These are phyloP conservation scores for Phialemonium atrogriseum DNA, from an alignment of 2,329 filamentous ascomycete species.

Conservation along the genomic window DNA sequence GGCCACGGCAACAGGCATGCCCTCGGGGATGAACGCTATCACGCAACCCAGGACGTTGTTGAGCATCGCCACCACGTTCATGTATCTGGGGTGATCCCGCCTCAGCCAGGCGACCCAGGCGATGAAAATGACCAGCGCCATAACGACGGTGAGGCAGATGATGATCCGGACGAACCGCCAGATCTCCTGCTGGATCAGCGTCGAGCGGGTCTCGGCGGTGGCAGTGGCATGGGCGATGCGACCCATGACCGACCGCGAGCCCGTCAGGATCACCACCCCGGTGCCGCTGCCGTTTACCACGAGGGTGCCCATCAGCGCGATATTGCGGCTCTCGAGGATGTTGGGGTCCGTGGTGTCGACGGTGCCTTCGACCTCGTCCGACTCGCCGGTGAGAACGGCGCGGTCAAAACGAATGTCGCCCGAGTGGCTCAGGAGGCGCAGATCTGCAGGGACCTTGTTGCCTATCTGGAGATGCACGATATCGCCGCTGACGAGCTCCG, in stretches of 20 bases:
- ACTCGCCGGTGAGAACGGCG: slow-evolving; percentile 48
- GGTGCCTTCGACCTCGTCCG: slow-evolving; percentile 35
- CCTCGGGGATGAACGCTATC: slow-evolving; percentile 21
- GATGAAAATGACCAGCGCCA: slow-evolving; percentile 20
- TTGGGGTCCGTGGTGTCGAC: slow-evolving; percentile 23
- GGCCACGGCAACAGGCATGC: slow-evolving; percentile 29
- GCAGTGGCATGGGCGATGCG: slow-evolving; percentile 35
- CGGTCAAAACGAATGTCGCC: slow-evolving; percentile 43
- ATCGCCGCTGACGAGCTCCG: slow-evolving; percentile 12
- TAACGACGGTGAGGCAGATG: slow-evolving; percentile 19
- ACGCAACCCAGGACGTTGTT: slow-evolving; percentile 35
- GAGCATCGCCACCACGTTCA: slow-evolving; percentile 33
- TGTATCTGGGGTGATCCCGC: slow-evolving; percentile 24
- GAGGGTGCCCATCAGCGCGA: slow-evolving; percentile 45
- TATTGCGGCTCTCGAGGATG: slow-evolving; percentile 43
- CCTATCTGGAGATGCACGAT: slow-evolving; percentile 22
- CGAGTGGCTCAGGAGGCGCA: slow-evolving; percentile 8
- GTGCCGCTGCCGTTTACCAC: slow-evolving; percentile 44
- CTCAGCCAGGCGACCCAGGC: slow-evolving; percentile 35
- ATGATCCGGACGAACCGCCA: slow-evolving; percentile 24
- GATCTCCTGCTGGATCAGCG: slow-evolving; percentile 23
- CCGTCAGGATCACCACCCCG: slow-evolving; percentile 45
- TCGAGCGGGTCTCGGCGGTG: slow-evolving; percentile 16
- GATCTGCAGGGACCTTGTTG: slow-evolving; percentile 14
- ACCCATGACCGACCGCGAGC: slow-evolving; percentile 46